Percentiles rank a stretch among this genome's conserved stretches.
These are phyloP conservation scores for Diaporthe vaccinii DNA, from an alignment of 2,329 filamentous ascomycete species.

Conservation along the genomic window DNA sequence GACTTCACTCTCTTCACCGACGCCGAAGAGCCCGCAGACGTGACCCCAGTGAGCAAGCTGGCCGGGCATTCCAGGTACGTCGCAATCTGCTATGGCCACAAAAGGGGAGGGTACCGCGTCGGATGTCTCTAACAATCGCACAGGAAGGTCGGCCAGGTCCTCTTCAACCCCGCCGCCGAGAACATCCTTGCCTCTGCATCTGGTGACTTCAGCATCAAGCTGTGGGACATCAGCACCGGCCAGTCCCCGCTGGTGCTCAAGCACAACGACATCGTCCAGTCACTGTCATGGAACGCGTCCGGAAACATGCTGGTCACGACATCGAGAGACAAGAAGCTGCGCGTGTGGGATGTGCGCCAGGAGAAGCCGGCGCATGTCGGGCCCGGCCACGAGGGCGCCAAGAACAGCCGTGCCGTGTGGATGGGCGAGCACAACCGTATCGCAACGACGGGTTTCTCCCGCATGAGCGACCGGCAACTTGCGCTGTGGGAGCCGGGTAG, in stretches of 20 bases:
- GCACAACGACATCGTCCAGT: conserved; percentile 93
- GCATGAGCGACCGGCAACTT: conserved; percentile 97
- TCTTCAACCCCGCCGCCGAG: conserved; percentile 97
- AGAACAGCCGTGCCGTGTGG: conserved; percentile 98
- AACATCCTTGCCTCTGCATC: conserved; percentile 96
- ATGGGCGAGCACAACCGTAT: conserved; percentile 97
- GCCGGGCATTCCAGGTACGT: conserved; percentile 86
- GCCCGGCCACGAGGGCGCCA: conserved; percentile 89
- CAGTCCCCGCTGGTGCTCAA: conserved; percentile 82
- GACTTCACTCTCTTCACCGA: conserved; percentile 88
- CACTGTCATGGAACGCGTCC: conserved; percentile 93
- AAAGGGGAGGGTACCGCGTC: conserved; percentile 2
- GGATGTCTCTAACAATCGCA: conserved; percentile 41
- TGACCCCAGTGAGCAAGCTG: conserved; percentile 85
- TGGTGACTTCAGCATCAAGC: conserved; percentile 93
- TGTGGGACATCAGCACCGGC: conserved; percentile 92
- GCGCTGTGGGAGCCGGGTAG: conserved; percentile 94
- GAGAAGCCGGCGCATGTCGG: conserved; percentile 89
- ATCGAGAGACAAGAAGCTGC: conserved; percentile 97
- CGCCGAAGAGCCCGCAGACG: conserved; percentile 84
- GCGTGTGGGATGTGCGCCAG: conserved; percentile 97
- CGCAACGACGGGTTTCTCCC: conserved; percentile 96
- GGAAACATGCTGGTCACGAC: conserved; percentile 91
- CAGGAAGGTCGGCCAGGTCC: conserved; percentile 97
- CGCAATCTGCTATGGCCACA: conserved; percentile 30